Evolutionary conservation across 192 early-diverging fungal species (phyloP), one percentile per base, ranked within the genome.

Genomic region (Coemansia sp.): DNA sequence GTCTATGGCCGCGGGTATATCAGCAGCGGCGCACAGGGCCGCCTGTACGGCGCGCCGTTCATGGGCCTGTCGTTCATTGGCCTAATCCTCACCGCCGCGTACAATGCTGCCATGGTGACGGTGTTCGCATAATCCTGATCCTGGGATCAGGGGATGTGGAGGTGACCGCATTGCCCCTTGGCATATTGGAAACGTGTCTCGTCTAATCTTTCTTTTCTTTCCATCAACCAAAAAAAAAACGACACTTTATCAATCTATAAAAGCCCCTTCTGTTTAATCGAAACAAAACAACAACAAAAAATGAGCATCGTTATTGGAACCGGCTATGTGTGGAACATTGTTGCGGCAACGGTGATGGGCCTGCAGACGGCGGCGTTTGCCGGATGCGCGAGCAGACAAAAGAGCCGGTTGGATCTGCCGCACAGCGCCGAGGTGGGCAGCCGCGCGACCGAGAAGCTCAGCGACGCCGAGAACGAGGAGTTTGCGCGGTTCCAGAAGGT

Each of bases 291-390:
- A 9, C 5, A 32, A n/a, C n/a, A 16, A 29, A 63, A 14, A 22
- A 77, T 77, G 74, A 71, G 68, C 54, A 71, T 77, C 23, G 74
- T 77, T 38, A 77, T 77, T 18, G 74, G 74, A 14, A 77, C 74
- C 61, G 67, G 64, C 65, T 77, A 77, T 54, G 74, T 77, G 19
- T 77, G 74, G 74, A 77, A 77, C 61, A 71, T 77, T 31, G 68
- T 77, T 14, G 49, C 75, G 10, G 75, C 75, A 4, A 71, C 75
- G 3, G 75, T 70, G 45, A 71, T 78, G 75, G 69, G 69, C 2
- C 58, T 78, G 33, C 75, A 78, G 32, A 56, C 75, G 5, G 75
- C 69, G 0, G 64, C 67, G 27, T 71, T 78, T 30, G 56, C 69
- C 0, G 64, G 75, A 2, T 78, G 75, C 31, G 75, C 75, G 7